Evolutionary conservation across 345 rosid species (phyloP).

Genomic region (Linum tenue): DNA sequence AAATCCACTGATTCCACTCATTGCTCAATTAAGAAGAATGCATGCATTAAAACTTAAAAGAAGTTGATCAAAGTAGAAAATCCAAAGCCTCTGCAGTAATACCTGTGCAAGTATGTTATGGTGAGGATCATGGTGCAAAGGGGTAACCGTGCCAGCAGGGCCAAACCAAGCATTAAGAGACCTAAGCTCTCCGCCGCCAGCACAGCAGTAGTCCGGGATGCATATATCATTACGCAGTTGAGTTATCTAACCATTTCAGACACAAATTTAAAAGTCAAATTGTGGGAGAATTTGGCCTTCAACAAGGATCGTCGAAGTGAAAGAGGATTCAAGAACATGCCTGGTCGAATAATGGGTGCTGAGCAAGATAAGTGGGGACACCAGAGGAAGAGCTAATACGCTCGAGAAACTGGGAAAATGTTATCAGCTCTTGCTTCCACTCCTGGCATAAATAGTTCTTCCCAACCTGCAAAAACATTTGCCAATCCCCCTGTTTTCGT

Average conservation of each 20-base stretch:
- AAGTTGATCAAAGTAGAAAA: neutral
- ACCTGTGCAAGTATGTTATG: slow-evolving; percentile 97
- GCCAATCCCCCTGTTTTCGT: neutral
- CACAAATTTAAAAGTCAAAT: slow-evolving; percentile 10
- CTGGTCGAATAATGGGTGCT: slow-evolving; percentile 95
- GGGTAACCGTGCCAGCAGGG: slow-evolving; percentile 90
- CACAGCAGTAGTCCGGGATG: slow-evolving; percentile 85
- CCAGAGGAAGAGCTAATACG: slow-evolving; percentile 41
- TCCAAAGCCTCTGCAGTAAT: neutral
- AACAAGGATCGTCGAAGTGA: neutral
- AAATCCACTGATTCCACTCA: too few species aligned
- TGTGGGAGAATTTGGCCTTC: slow-evolving; percentile 6
- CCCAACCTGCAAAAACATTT: slow-evolving; percentile 76
- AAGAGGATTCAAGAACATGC: slow-evolving; percentile 20
- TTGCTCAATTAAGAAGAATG: neutral
- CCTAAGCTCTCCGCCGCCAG: slow-evolving; percentile 87
- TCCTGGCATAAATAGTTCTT: slow-evolving; percentile 79
- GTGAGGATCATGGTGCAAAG: slow-evolving; percentile 97
- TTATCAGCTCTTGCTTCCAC: slow-evolving; percentile 97
- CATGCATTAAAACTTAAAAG: neutral
- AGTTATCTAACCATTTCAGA: slow-evolving; percentile 47
- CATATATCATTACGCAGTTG: slow-evolving; percentile 76
- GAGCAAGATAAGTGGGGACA: slow-evolving; percentile 80
- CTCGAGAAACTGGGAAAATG: slow-evolving; percentile 82
- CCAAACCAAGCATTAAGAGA: slow-evolving; percentile 97